Conservation (phyloP, 352 stramenopile genomes). For the Globisporangium uncinulatum region DNA sequence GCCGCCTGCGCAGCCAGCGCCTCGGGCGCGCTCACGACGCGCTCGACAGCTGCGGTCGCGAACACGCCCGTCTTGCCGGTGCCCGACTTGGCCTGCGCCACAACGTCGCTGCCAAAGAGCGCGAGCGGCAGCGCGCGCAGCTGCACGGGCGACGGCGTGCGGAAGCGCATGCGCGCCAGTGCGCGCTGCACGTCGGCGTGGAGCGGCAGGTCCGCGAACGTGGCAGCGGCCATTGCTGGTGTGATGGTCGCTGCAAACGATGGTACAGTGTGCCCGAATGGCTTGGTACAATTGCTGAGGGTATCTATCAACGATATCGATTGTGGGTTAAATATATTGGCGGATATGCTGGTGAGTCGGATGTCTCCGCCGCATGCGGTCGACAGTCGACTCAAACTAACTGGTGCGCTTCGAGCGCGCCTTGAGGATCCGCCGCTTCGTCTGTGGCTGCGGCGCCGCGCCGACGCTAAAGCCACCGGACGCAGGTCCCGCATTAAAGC, state of each 20-base stretch:
- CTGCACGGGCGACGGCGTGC: conserved; percentile 62
- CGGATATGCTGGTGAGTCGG: too few species aligned
- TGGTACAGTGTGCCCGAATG: too few species aligned
- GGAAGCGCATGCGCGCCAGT: conserved; percentile 49
- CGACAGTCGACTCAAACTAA: conserved; percentile 1
- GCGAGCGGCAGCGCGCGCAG: conserved; percentile 56
- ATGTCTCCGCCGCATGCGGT: too few species aligned
- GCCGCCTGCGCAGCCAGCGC: conserved; percentile 10
- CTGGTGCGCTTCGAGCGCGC: conserved; percentile 22
- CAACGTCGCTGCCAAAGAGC: conserved; percentile 77
- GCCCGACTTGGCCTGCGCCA: conserved; percentile 78
- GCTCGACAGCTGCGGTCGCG: conserved; percentile 55
- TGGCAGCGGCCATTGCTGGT: conserved; percentile 3
- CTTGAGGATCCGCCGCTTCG: conserved; percentile 60
- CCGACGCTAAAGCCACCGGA: conserved; percentile 55
- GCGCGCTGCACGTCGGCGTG: conserved; percentile 41
- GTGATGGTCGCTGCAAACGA: too few species aligned
- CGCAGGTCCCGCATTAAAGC: conserved; percentile 11
- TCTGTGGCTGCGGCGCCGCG: conserved; percentile 36
- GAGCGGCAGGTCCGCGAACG: conserved; percentile 61
- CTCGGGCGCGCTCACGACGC: conserved; percentile 28
- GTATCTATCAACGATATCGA: too few species aligned
- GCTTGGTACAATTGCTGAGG: too few species aligned
- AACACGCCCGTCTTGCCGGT: conserved; percentile 83
- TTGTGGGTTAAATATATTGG: conserved; percentile 6